Evolutionary conservation across 805 yeast genomes (phyloP), one percentile per base, ranked within the genome.

Genomic region (Blastobotrys americana): DNA sequence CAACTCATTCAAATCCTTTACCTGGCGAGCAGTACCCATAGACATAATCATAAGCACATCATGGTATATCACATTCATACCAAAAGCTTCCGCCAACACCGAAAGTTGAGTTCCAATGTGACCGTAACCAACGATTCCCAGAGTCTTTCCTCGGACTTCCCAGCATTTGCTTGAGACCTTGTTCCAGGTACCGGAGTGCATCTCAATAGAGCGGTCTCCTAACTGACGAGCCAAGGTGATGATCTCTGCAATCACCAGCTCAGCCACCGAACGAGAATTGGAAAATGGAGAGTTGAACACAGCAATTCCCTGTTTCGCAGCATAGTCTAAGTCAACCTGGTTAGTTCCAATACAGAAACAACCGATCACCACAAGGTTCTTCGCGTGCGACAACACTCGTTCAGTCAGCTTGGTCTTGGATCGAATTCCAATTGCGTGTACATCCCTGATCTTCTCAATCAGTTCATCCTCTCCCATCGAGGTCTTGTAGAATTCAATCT

Each of bases 271-370:
- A 71, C 98, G 82, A 31, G 97, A 90, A 74, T 93, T 93, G 54
- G 97, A 88, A 72, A 93, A 93, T 42, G 98, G 98, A 27, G 98
- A 89, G 76, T 88, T 87, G 82, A 93, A 93, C 19, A 93, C 98
- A 39, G 97, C 89, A 65, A 90, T 77, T 70, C 98, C 98, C 41
- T 77, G 76, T 59, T 82, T 77, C 52, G 97, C 96, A 46, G 98
- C 98, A 58, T 64, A 84, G 55, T 84, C 85, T 52, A 89, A 74
- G 65, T 93, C 94, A 45, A 93, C 98, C 71, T 93, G 98, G 72
- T 93, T 93, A 50, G 97, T 93, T 60, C 98, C 98, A 56, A 93
- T 93, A 76, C 98, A 93, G 84, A 93, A 93, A 72, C 98, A 93
- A 46, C 98, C 98, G 67, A 93, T 73, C 25, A 78, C 89, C 21